Conservation (phyloP, 176 grass and related monocot genomes). For the Carex pumila region DNA sequence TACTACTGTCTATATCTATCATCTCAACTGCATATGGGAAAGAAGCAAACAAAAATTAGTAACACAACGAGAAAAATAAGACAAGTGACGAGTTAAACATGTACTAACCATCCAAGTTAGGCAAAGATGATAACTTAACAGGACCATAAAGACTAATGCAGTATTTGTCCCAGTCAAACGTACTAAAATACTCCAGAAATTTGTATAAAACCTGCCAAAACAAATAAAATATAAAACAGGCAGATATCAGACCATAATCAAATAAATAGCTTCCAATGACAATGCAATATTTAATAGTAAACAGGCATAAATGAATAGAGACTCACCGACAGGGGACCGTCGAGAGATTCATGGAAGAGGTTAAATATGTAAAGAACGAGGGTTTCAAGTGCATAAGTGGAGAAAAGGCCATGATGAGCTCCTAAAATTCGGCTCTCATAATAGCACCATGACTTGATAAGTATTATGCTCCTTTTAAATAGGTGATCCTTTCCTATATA, state of each 20-base stretch:
- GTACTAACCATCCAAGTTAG: slow-evolving; percentile 60
- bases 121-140: slow-evolving; percentile 67
- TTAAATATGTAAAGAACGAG: slow-evolving; percentile 85
- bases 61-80: slow-evolving; percentile 8
- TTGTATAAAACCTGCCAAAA: slow-evolving; percentile 75
- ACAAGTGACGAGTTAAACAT: slow-evolving; percentile 3
- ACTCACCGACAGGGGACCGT: slow-evolving; percentile 61
- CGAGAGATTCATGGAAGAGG: slow-evolving; percentile 65
- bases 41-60: slow-evolving; percentile 22
- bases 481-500: slow-evolving; percentile 71
- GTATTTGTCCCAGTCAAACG: slow-evolving; percentile 89
- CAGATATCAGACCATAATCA: slow-evolving; percentile 3
- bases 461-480: slow-evolving; percentile 78
- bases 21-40: slow-evolving; percentile 46
- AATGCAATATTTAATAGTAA: background rate
- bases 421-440: slow-evolving; percentile 91
- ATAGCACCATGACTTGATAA: slow-evolving; percentile 95
- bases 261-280: slow-evolving; percentile 10
- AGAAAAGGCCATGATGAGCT: slow-evolving; percentile 82
- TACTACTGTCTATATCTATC: slow-evolving; percentile 24
- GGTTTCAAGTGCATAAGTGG: slow-evolving; percentile 84
- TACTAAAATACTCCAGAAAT: slow-evolving; percentile 97
- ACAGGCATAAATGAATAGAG: background rate
- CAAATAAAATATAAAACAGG: slow-evolving; percentile 11
- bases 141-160: slow-evolving; percentile 78